Evolutionary conservation across 805 yeast species (phyloP).

Genomic region (Torulaspora quercuum): DNA sequence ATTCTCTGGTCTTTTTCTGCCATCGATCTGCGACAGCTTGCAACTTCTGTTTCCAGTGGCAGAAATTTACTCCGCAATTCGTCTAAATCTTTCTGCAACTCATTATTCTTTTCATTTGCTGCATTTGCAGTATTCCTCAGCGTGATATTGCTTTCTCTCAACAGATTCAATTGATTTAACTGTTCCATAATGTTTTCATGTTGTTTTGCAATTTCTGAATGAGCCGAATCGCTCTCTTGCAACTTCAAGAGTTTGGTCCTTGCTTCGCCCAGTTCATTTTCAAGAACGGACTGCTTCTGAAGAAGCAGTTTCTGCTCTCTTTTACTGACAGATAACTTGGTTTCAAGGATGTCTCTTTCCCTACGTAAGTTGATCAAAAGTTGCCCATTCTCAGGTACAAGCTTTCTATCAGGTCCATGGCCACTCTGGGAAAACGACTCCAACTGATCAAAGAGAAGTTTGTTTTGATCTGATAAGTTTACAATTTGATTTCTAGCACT

Average conservation of each 20-base stretch:
- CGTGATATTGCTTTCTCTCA: constrained; percentile 66
- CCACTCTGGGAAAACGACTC: constrained; percentile 40
- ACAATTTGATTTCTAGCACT: constrained; percentile 44
- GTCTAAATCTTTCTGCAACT: constrained; percentile 42
- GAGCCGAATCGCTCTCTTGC: constrained; percentile 35
- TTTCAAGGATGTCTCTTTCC: constrained; percentile 68
- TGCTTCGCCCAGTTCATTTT: constrained; percentile 50
- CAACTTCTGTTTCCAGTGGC: constrained; percentile 45
- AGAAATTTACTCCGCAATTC: constrained; percentile 37
- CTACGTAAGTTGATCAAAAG: constrained; percentile 62
- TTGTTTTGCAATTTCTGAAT: constrained; percentile 31
- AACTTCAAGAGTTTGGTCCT: constrained; percentile 45
- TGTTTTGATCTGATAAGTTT: constrained; percentile 65
- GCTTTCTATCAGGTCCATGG: constrained; percentile 1
- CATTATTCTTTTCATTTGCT: constrained; percentile 32
- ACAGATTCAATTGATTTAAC: constrained; percentile 56
- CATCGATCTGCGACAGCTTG: constrained; percentile 36
- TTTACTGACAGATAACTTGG: constrained; percentile 49
- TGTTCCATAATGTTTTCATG: constrained; percentile 50
- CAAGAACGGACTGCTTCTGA: constrained; percentile 46
- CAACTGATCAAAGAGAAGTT: constrained; percentile 63
- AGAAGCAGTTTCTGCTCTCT: constrained; percentile 55
- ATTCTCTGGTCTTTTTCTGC: constrained; percentile 26
- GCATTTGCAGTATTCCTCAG: constrained; percentile 50
- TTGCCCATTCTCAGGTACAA: constrained; percentile 43